Percentiles rank a stretch among this genome's conserved stretches.
Evolutionary conservation across 2,329 filamentous ascomycete species (phyloP).

Genomic region (Graphilbum sp.): DNA sequence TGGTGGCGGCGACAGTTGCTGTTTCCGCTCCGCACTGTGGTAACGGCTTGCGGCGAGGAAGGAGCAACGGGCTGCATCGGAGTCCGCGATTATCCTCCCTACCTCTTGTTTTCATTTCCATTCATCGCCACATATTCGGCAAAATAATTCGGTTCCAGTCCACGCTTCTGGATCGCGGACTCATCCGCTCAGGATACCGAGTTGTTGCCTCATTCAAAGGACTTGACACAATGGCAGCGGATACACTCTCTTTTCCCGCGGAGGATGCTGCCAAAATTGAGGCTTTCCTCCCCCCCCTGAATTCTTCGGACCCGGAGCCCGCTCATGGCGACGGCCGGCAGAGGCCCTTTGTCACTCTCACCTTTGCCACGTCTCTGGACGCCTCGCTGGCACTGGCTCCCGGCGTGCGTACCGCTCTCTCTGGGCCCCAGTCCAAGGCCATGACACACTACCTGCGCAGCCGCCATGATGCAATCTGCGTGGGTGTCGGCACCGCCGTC

Average conservation of each 20-base stretch:
- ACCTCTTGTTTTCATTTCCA: too few relatives aligned
- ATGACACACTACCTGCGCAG: constrained; percentile 89
- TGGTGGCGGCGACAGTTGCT: too few relatives aligned
- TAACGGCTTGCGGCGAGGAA: too few relatives aligned
- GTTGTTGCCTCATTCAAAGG: too few relatives aligned
- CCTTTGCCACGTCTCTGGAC: constrained; percentile 84
- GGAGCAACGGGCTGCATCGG: too few relatives aligned
- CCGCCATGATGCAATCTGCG: constrained; percentile 66
- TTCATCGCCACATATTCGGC: too few relatives aligned
- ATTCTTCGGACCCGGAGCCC: neutral
- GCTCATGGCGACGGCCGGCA: neutral
- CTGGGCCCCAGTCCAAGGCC: constrained; percentile 66
- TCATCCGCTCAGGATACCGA: too few relatives aligned
- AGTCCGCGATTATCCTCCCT: too few relatives aligned
- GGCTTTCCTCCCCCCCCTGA: constrained; percentile 10
- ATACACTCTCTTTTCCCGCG: constrained; percentile 9
- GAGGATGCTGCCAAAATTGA: constrained; percentile 11
- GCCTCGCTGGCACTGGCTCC: constrained; percentile 60
- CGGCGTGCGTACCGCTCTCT: constrained; percentile 67
- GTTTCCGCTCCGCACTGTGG: too few relatives aligned
- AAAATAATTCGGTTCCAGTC: too few relatives aligned
- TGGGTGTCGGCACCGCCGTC: constrained; percentile 71
- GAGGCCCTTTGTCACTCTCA: constrained; percentile 55
- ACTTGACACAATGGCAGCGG: neutral
- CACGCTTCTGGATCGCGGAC: too few relatives aligned